These are phyloP conservation scores for Botrytis sinoallii DNA, from an alignment of 2,329 filamentous ascomycete species.

Conservation along the genomic window DNA sequence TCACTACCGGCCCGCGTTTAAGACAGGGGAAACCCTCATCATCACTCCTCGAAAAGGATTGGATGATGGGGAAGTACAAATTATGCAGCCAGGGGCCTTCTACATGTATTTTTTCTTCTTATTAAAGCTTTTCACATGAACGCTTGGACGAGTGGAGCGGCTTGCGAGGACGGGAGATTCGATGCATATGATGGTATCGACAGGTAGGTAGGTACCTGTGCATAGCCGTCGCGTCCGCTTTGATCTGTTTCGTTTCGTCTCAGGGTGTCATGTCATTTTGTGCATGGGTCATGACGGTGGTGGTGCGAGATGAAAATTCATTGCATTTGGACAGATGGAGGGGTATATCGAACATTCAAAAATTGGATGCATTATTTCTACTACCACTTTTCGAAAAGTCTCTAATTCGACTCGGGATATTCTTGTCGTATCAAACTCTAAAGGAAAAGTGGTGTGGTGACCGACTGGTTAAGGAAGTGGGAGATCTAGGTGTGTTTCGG, in stretches of 20 bases:
- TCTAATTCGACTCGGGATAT: not conserved
- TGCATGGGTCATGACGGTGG: not conserved
- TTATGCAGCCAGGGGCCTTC: not conserved
- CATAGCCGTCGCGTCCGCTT: not conserved
- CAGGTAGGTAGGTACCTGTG: not conserved
- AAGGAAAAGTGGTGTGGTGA: not conserved
- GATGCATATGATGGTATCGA: not conserved
- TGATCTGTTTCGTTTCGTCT: not conserved
- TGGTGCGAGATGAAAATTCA: not conserved
- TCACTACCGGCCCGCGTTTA: not conserved
- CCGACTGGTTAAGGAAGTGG: not conserved
- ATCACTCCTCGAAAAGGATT: not conserved
- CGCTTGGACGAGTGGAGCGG: not conserved
- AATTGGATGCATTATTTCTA: not conserved
- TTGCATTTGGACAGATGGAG: not conserved
- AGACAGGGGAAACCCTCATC: not conserved
- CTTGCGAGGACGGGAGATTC: not conserved
- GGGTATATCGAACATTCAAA: not conserved
- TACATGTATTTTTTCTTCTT: not conserved
- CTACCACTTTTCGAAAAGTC: not conserved
- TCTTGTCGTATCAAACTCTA: too few species aligned
- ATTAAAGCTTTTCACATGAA: slow-evolving; percentile 2
- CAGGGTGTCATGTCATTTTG: not conserved
- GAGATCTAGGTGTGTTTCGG: not conserved
- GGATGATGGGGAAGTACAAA: not conserved